Percentiles rank a stretch among this genome's conserved stretches.
phyloP scores from a whole-genome alignment of 805 yeast genomes.

The Kuraishia borneana region DNA sequence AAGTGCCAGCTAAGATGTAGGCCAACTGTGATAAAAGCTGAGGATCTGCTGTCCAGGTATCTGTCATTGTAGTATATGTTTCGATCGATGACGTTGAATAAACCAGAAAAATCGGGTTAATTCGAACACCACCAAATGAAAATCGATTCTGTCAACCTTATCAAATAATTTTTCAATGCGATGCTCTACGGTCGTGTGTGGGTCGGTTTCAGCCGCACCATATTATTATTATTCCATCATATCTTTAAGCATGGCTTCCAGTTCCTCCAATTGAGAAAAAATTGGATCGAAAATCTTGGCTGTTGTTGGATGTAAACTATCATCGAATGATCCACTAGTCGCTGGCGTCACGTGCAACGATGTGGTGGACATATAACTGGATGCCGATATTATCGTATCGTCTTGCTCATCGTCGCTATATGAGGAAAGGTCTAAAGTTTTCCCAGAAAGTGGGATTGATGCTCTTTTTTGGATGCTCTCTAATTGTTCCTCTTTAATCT shows the following conservation, averaged over 20 bases:
- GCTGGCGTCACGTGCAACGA: conserved; percentile 1
- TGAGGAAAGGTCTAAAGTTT: conserved; percentile 26
- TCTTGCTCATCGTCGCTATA: conserved; percentile 4
- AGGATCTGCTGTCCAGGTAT: conserved; percentile 61
- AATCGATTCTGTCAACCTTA: conserved; percentile 13
- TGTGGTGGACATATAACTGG: neutral
- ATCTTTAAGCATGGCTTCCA: conserved; percentile 14
- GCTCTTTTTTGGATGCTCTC: conserved; percentile 13
- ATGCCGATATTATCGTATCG: neutral
- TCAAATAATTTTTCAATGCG: conserved; percentile 17
- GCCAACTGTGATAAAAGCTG: conserved; percentile 54
- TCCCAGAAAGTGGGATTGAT: conserved; percentile 26
- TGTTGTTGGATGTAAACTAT: conserved; percentile 29
- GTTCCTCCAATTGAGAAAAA: conserved; percentile 28
- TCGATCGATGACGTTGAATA: neutral
- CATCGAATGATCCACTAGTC: conserved; percentile 2
- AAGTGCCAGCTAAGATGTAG: conserved; percentile 56
- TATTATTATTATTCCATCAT: neutral
- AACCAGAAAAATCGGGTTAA: no score
- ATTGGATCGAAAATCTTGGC: conserved; percentile 48
- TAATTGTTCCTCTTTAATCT: conserved; percentile 14
- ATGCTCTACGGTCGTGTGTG: neutral
- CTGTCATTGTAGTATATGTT: conserved; percentile 2
- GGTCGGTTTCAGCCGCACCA: neutral
- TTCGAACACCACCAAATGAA: no score